These are phyloP conservation scores for Penicillium sp. DNA, from an alignment of 2,329 filamentous ascomycete species.

Conservation along the genomic window DNA sequence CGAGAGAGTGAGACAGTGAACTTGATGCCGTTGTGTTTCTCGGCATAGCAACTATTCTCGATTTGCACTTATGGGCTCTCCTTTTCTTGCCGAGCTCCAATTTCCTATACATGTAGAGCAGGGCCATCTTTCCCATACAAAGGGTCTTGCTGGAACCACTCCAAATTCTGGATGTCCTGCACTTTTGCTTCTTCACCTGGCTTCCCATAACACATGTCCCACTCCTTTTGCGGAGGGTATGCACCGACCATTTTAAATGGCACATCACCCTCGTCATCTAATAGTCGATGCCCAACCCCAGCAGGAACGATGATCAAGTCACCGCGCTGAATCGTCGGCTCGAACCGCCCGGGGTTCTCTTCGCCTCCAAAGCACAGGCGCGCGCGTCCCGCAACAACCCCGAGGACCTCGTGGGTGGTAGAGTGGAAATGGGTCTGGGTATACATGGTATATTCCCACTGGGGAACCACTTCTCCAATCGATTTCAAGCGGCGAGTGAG, in stretches of 20 bases:
- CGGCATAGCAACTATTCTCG: neutral
- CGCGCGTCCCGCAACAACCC: constrained; percentile 54
- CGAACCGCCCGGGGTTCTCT: constrained; percentile 53
- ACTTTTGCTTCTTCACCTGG: constrained; percentile 52
- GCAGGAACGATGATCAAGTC: constrained; percentile 63
- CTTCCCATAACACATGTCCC: constrained; percentile 69
- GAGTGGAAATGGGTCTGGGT: constrained; percentile 61
- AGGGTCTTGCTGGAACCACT: constrained; percentile 58
- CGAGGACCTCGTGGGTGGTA: constrained; percentile 62
- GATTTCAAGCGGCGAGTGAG: constrained; percentile 54
- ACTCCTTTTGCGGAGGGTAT: constrained; percentile 54
- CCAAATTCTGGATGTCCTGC: constrained; percentile 45
- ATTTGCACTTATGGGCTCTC: neutral
- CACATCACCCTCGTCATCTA: constrained; percentile 50
- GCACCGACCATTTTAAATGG: constrained; percentile 62
- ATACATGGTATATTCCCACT: constrained; percentile 69
- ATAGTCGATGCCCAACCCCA: constrained; percentile 59
- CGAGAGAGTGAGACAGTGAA: constrained; percentile 30
- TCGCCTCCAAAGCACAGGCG: constrained; percentile 63
- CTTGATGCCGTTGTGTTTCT: neutral
- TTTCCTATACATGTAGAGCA: constrained; percentile 37
- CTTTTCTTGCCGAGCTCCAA: neutral
- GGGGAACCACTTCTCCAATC: constrained; percentile 54
- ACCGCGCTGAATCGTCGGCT: constrained; percentile 52
- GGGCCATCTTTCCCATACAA: constrained; percentile 55